These are phyloP conservation scores for Puya raimondii DNA, from an alignment of 176 grass and related monocot genomes.

Conservation along the genomic window DNA sequence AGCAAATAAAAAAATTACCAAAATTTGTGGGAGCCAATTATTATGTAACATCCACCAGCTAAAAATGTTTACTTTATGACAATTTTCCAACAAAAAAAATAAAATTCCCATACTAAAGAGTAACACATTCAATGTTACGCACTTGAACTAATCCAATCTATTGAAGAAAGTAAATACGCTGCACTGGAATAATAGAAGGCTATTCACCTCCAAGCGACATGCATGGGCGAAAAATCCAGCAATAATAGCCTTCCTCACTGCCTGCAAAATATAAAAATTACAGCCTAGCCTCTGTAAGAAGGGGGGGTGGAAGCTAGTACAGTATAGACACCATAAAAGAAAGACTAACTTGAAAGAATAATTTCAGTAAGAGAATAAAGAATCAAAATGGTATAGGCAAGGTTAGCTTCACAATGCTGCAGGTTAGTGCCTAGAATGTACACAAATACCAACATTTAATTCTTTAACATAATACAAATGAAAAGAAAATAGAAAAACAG, in stretches of 20 bases:
- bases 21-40: background rate
- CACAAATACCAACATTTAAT: no score
- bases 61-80: no score
- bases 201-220: slow-evolving; percentile 68
- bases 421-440: no score
- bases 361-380: no score
- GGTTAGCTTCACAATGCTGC: no score
- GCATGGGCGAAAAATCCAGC: slow-evolving; percentile 85
- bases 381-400: no score
- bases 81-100: background rate
- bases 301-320: background rate
- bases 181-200: background rate
- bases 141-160: no score
- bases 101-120: background rate
- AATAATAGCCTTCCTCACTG: slow-evolving; percentile 74
- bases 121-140: background rate
- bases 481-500: slow-evolving; percentile 8
- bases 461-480: background rate
- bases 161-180: no score
- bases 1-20: slow-evolving; percentile 9
- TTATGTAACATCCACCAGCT: no score
- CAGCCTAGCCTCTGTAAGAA: background rate
- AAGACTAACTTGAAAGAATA: background rate
- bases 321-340: background rate
- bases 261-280: slow-evolving; percentile 40